These are phyloP conservation scores for Saxophila tyrrhenica DNA, from an alignment of 495 filamentous ascomycete genomes.

Conservation along the genomic window DNA sequence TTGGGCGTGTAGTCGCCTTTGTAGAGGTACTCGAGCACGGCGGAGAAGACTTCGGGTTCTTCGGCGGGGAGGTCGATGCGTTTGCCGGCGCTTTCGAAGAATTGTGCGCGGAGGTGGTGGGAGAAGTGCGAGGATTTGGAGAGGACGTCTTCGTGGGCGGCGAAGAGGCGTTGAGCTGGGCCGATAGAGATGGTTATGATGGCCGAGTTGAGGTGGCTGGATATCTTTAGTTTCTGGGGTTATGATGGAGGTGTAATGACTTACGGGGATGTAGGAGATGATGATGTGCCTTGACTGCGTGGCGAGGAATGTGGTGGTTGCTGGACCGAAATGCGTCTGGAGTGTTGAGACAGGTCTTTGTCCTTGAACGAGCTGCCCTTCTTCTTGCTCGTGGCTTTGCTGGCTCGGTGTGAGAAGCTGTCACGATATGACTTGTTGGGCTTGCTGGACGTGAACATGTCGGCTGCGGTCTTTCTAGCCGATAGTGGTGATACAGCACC, in stretches of 20 bases:
- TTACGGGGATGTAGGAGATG: conserved; percentile 20
- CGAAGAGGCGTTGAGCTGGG: conserved; percentile 69
- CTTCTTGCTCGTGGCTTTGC: conserved; percentile 30
- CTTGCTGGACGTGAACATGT: conserved; percentile 28
- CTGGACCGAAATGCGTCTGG: conserved; percentile 12
- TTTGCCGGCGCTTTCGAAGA: conserved; percentile 52
- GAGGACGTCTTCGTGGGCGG: conserved; percentile 80
- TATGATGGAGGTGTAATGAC: conserved; percentile 6
- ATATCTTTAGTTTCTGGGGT: no score
- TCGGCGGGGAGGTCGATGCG: conserved; percentile 72
- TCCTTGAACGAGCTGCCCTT: conserved; percentile 28
- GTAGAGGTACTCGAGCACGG: conserved; percentile 84
- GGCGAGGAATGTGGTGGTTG: conserved; percentile 9
- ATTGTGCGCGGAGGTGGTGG: conserved; percentile 45
- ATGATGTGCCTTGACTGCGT: conserved; percentile 5
- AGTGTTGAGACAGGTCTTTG: conserved; percentile 9
- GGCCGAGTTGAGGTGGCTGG: conserved; percentile 51
- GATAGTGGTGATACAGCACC: background rate
- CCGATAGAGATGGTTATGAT: conserved; percentile 75
- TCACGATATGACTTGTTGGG: conserved; percentile 25
- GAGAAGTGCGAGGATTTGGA: conserved; percentile 66
- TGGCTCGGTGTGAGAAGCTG: conserved; percentile 31
- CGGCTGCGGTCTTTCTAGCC: background rate
- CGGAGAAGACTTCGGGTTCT: conserved; percentile 81
- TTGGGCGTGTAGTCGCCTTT: conserved; percentile 79